A percentile compares a stretch with the other conserved stretches of the same genome.
phyloP scores from a whole-genome alignment of 163 green algal genomes.

The Scenedesmus sp. region DNA sequence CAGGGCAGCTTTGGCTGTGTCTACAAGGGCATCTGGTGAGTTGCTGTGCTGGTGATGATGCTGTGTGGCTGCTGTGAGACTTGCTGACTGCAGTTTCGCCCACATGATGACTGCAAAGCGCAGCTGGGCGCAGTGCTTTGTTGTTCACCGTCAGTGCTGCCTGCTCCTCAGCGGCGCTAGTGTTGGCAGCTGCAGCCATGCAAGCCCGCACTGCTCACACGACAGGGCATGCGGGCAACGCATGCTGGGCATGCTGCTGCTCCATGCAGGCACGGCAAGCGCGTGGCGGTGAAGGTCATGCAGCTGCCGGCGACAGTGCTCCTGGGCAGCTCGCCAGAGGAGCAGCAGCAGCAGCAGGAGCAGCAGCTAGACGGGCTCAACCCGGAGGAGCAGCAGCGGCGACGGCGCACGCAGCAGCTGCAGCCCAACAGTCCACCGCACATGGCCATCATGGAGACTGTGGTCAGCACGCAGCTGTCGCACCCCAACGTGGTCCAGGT shows the following conservation, averaged over 20 bases:
- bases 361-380: background rate
- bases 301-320: constrained; percentile 52
- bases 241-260: background rate
- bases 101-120: too few relatives aligned
- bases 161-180: too few relatives aligned
- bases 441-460: constrained; percentile 67
- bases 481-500: constrained; percentile 58
- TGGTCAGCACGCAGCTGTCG: constrained; percentile 50
- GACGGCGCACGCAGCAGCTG: background rate
- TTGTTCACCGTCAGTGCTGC: too few relatives aligned
- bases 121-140: too few relatives aligned
- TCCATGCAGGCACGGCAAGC: constrained; percentile 50
- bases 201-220: too few relatives aligned
- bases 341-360: background rate
- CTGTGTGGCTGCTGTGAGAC: background rate
- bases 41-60: background rate
- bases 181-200: background rate
- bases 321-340: background rate
- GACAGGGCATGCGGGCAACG: too few relatives aligned
- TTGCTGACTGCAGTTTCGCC: too few relatives aligned
- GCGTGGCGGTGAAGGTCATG: constrained; percentile 62
- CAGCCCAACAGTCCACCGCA: constrained; percentile 46
- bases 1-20: constrained; percentile 60
- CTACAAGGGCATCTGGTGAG: constrained; percentile 54
- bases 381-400: constrained; percentile 13